phyloP scores from a whole-genome alignment of 2,329 filamentous ascomycete genomes.

The Whalleya microplaca region DNA sequence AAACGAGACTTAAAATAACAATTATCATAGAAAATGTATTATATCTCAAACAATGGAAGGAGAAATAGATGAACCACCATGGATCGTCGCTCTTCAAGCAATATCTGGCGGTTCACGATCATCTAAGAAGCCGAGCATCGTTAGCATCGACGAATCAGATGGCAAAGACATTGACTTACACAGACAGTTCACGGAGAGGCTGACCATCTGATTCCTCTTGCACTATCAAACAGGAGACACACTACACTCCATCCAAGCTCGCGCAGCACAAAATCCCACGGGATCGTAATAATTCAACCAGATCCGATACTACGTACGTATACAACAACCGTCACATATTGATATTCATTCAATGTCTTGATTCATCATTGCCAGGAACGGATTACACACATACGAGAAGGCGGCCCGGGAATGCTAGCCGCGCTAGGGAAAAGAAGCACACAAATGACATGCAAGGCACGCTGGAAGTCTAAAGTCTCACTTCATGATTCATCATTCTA shows the following conservation, averaged over 20 bases:
- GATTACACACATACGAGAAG: slow-evolving; percentile 6
- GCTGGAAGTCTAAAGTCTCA: not conserved
- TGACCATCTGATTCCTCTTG: not conserved
- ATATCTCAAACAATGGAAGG: not conserved
- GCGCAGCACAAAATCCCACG: too few species aligned
- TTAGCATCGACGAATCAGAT: not conserved
- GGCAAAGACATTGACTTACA: not conserved
- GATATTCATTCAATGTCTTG: not conserved
- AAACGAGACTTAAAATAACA: not conserved
- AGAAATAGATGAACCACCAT: not conserved
- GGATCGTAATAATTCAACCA: not conserved
- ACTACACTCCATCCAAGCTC: too few species aligned
- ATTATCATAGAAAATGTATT: not conserved
- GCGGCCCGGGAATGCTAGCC: slow-evolving; percentile 1
- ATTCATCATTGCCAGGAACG: not conserved
- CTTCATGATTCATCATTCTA: slow-evolving; percentile 22
- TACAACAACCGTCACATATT: not conserved
- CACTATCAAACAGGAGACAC: not conserved
- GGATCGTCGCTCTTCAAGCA: not conserved
- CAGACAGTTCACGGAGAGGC: not conserved
- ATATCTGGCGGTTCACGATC: not conserved
- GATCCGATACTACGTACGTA: not conserved
- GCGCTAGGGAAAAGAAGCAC: not conserved
- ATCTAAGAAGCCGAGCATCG: not conserved
- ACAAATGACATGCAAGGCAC: not conserved